Base-by-base conservation (phyloP, 2,329 filamentous ascomycete species). In the Clarireedia hainanense region DNA sequence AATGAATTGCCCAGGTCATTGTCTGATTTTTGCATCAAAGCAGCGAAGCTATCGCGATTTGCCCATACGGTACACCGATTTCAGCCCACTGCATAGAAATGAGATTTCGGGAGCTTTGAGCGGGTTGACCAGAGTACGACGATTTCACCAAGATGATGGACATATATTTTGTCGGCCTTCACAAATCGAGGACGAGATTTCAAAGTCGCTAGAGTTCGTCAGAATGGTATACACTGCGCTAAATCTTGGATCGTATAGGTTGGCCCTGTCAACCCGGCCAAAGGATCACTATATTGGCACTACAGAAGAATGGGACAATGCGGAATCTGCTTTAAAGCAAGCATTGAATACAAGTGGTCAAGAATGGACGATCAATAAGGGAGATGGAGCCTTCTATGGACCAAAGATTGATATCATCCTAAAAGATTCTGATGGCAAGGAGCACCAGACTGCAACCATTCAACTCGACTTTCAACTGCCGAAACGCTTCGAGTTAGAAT, bases 1-100 rank as follows among this genome's bases (percentile, higher is more conserved):
- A 14, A 95, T 95, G 90, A 95, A 95, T 68, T 95, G 90, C 68
- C 90, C 90, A 0, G 90, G 89, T 3, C 90, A 95, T 71, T 95
- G 89, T 68, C 75, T 95, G 60, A 80, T 95, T 59, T 95, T 95
- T 69, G 85, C 81, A 58, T 85, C 85, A 47, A 80, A 85, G 61
- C 78, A 79, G 56, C 83, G 84, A 58, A 90, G 85, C 63, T 92
- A 92, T 71, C 81, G 86, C 61, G 88, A 95, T 61, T 75, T 95
- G 17, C 90, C 91, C 1, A 80, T 95, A 59, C 84, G 90, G 64
- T 90, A 89, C 71, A 89, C 90, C 55, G 91, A 95, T 70, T 95
- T 95, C 67, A 89, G 88, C 65, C 83, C 89, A 1, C 76, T 95
- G n/a, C 89, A 94, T 69, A 80, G 91, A 47, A 95, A 95, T 68